Base-by-base conservation (phyloP, 2,329 filamentous ascomycete species). In the Zalaria sp. region DNA sequence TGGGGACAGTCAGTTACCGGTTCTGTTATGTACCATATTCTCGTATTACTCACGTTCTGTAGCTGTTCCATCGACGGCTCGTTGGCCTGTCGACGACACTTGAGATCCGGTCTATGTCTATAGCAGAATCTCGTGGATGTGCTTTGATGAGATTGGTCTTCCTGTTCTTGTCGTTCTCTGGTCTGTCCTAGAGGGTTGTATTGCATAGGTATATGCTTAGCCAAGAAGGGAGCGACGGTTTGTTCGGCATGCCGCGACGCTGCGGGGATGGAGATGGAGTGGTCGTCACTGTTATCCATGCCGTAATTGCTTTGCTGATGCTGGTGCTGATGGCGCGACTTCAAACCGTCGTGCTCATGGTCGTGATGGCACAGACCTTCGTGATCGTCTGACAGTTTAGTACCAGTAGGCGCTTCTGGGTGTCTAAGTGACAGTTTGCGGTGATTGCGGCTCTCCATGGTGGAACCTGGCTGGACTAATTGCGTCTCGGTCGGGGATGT, bases 21-120 rank as follows among this genome's bases (percentile, higher is more conserved):
- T 11, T 27, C 34, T 35, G 5, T 32, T 34, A 35, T n/a, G 8
- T 11, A 27, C 26, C 8, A 5, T 10, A 37, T 67, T 78, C 49
- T 7, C 29, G 7, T n/a, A 7, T n/a, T n/a, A 32, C 29, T n/a
- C 72, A 88, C 84, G 55, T 79, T 80, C 59, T 98, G 91, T 47
- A 98, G 75, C 58, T 88, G 81, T 52, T 89, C 85, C 91, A 98
- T 98, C 48, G 91, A 91, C 37, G 82, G 81, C 65, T 96, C 91
- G 64, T 96, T 88, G 44, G 87, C 88, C 47, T 93, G 86, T 46
- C 87, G 78, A 46, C 88, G 75, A 64, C 91, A 98, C 65, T 95
- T 93, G 41, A 89, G 78, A 61, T 96, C 91, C 2, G 91, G 91
- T 41, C 84, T 75, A 62, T 98, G 91, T 43, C 91, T 80, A 61